Conservation (phyloP, 129 eudicot species). For the Gnaphalium uliginosum region DNA sequence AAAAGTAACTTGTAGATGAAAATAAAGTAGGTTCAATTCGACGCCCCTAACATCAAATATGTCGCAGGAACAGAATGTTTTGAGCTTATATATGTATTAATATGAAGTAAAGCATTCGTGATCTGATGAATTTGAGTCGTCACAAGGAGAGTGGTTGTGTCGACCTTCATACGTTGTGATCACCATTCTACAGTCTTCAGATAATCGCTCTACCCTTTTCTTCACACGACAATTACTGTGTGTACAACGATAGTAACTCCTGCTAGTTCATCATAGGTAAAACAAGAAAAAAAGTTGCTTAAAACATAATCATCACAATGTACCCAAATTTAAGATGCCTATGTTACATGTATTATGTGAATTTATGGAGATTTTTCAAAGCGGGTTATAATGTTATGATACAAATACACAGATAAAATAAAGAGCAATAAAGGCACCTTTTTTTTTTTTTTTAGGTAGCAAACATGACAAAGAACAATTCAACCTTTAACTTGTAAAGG, state of each 20-base stretch:
- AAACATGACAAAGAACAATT: slow-evolving; percentile 24
- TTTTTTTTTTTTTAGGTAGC: slow-evolving; percentile 1
- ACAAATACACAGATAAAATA: too few relatives aligned
- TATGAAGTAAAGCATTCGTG: slow-evolving; percentile 71
- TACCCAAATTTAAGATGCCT: neutral
- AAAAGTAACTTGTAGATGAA: slow-evolving; percentile 28
- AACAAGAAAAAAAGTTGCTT: slow-evolving; percentile 23
- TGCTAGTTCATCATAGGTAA: slow-evolving; percentile 34
- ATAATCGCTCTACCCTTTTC: slow-evolving; percentile 76
- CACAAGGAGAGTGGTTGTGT: slow-evolving; percentile 74
- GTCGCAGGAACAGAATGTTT: slow-evolving; percentile 15
- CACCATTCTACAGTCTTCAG: slow-evolving; percentile 82
- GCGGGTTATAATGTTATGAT: too few relatives aligned
- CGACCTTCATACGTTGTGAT: slow-evolving; percentile 87
- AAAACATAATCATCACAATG: neutral
- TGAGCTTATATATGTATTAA: slow-evolving; percentile 25
- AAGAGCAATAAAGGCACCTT: slow-evolving; percentile 20
- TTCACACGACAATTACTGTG: slow-evolving; percentile 74
- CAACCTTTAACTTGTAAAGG: slow-evolving; percentile 36
- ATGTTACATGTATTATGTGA: too few relatives aligned
- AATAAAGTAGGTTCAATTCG: slow-evolving; percentile 12
- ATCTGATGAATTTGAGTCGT: slow-evolving; percentile 69
- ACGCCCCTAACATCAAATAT: slow-evolving; percentile 1
- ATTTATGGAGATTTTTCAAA: too few relatives aligned
- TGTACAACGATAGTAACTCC: slow-evolving; percentile 80